These are phyloP conservation scores for Pyrrhoderma noxium DNA, from an alignment of 1,284 basidiomycete genomes.

Conservation along the genomic window DNA sequence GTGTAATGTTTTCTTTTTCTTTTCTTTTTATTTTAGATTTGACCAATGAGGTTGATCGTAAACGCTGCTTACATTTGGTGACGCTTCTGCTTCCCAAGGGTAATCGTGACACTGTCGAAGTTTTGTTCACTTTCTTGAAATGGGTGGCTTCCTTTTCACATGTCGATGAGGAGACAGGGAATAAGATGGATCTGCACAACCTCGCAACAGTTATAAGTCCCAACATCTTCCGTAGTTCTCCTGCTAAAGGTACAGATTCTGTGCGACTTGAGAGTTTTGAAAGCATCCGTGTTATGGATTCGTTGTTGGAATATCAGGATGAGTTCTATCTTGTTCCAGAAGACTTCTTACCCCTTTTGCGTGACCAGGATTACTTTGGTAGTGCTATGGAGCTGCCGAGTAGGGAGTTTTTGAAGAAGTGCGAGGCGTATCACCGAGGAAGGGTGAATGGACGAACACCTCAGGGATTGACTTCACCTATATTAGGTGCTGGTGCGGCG, in stretches of 20 bases:
- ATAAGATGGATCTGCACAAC: constrained; percentile 97
- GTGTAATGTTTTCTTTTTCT: constrained; percentile 8
- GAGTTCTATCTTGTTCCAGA: constrained; percentile 86
- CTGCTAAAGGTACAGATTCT: constrained; percentile 79
- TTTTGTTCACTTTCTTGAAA: constrained; percentile 96
- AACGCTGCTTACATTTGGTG: constrained; percentile 80
- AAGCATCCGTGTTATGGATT: constrained; percentile 79
- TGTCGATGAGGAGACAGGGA: constrained; percentile 95
- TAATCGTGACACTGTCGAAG: constrained; percentile 96
- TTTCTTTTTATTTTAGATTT: constrained; percentile 44
- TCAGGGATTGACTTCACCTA: constrained; percentile 30
- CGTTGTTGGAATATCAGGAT: constrained; percentile 89
- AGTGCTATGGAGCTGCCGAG: constrained; percentile 78
- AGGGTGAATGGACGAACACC: constrained; percentile 38
- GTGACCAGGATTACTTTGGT: constrained; percentile 81
- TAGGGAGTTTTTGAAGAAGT: constrained; percentile 88
- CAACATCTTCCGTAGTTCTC: constrained; percentile 71
- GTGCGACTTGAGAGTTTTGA: constrained; percentile 92
- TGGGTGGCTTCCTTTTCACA: constrained; percentile 99
- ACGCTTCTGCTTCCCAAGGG: constrained; percentile 85
- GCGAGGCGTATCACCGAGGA: constrained; percentile 65
- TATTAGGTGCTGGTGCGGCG: constrained; percentile 23
- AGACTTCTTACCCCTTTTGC: constrained; percentile 76
- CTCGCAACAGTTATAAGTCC: constrained; percentile 98
- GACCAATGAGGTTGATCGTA: constrained; percentile 71